Evolutionary conservation across 2,329 filamentous ascomycete genomes (phyloP), one percentile per base, ranked within the genome.

Genomic region (Pyricularia sp.): DNA sequence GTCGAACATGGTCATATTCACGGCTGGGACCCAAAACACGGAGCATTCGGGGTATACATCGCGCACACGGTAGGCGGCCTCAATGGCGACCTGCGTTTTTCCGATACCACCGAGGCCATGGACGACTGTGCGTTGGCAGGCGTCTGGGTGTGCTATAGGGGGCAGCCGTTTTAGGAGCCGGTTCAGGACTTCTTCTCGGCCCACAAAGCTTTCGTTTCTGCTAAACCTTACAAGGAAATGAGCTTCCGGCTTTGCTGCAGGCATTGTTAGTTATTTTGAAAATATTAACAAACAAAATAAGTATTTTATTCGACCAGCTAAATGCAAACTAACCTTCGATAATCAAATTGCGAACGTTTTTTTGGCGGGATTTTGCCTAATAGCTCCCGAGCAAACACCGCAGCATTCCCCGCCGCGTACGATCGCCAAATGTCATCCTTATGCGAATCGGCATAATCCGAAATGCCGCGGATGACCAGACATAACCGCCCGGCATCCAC

Each of bases 51-150:
- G 28, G 28, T 30, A 30, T 30, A 30, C 65, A 0, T 76, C 67
- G 2, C 69, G 73, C 3, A 78, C 11, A 1, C 72, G 73, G 69
- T 74, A 79, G 23, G 74, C 76, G 14, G 74, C 73, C 65, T 81
- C 76, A 6, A 81, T 72, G 0, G 78, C 79, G 20, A 81, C 74
- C 67, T 81, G 77, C 0, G 79, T 80, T 72, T 81, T 81, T 0
- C 79, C 77, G 1, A 79, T 71, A 0, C 78, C 78, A 2, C 77
- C 77, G 0, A 79, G 74, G 2, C 78, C 78, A 4, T 74, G 69
- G 9, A 78, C 66, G 1, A 36, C 10, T 36, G 10, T 36, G 33
- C 33, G 33, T 36, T 36, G 33, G 33, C 33, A 36, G 33, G 33
- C 33, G 33, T 36, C 10, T 36, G 33, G 33, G 33, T 36, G 72